These are phyloP conservation scores for Lachancea kluyveri DNA, from an alignment of 805 yeast species.

Conservation along the genomic window DNA sequence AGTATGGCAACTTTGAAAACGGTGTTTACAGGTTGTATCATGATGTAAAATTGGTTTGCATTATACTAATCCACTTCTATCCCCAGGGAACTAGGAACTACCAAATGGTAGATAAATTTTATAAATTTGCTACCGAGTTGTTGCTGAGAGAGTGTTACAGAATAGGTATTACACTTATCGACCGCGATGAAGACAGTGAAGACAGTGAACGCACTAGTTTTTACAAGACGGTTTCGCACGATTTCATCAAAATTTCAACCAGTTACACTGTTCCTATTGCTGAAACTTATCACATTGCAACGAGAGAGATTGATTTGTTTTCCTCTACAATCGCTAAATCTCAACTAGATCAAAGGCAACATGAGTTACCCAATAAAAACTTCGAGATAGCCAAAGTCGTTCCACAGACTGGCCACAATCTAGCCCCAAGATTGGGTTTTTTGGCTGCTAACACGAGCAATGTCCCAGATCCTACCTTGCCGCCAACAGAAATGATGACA, in stretches of 20 bases:
- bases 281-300: conserved; percentile 59
- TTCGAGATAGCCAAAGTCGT: conserved; percentile 62
- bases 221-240: conserved; percentile 43
- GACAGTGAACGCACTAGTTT: conserved; percentile 26
- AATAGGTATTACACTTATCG: conserved; percentile 30
- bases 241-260: conserved; percentile 54
- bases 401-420: conserved; percentile 40
- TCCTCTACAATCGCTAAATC: conserved; percentile 68
- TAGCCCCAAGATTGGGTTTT: conserved; percentile 39
- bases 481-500: conserved; percentile 48
- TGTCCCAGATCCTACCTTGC: conserved; percentile 43
- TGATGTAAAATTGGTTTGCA: conserved; percentile 55
- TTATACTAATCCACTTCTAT: conserved; percentile 40
- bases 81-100: conserved; percentile 46
- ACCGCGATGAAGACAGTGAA: conserved; percentile 15
- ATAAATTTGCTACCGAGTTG: conserved; percentile 55
- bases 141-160: conserved; percentile 55
- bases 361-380: conserved; percentile 55
- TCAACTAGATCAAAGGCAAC: conserved; percentile 65
- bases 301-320: conserved; percentile 71
- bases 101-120: conserved; percentile 52
- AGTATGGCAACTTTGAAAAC: conserved; percentile 33
- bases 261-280: conserved; percentile 46
- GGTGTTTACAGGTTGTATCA: conserved; percentile 55
- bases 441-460: conserved; percentile 40